Evolutionary conservation across 75 land plant species (phyloP).

Genomic region (Cupressus sempervirens): DNA sequence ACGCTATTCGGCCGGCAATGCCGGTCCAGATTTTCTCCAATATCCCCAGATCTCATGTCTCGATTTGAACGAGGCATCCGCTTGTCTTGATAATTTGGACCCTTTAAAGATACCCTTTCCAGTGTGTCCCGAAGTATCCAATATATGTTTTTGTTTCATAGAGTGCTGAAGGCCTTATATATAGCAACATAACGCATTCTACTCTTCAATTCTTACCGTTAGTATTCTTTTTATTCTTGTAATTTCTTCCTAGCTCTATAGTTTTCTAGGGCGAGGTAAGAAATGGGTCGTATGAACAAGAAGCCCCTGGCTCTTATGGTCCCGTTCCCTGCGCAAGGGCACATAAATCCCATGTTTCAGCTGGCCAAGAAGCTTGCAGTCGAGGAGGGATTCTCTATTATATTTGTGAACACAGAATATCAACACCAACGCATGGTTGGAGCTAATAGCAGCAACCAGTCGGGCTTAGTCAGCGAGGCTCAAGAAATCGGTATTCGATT

Average conservation of each 20-base stretch:
- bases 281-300: background rate
- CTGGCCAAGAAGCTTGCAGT: conserved; percentile 19
- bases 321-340: conserved; percentile 29
- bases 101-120: no score
- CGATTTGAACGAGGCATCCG: no score
- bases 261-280: background rate
- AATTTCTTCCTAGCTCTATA: no score
- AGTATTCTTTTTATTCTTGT: background rate
- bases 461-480: background rate
- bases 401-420: conserved; percentile 17
- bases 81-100: no score
- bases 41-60: no score
- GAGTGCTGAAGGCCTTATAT: no score
- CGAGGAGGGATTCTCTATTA: conserved; percentile 10
- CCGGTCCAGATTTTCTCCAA: no score
- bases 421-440: background rate
- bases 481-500: background rate
- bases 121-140: no score
- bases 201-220: no score
- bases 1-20: no score
- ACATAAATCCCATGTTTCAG: conserved; percentile 25
- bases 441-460: background rate
- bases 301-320: conserved; percentile 12
- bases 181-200: no score
- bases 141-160: no score